Base-by-base conservation (phyloP, 345 rosid species). In the Gossypium sturtianum region DNA sequence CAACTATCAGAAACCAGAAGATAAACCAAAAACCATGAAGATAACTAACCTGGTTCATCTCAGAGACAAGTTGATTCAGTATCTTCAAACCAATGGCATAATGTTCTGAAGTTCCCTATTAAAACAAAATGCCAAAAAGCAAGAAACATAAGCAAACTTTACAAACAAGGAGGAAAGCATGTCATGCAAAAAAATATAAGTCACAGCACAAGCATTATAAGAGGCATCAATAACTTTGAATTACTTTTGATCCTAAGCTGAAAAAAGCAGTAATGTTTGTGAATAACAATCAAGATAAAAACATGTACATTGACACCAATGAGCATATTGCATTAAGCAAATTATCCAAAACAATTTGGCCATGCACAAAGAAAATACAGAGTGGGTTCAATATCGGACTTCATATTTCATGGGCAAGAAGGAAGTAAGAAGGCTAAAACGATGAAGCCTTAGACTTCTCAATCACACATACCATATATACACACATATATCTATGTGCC, bases 21-120 rank as follows among this genome's bases (percentile, higher is more conserved):
- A 64, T 19, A 51, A 71, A 17, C 34, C 49, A 8, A 45, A 29
- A 63, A 47, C 16, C 3, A 61, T 61, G 69, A n/a, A 22, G 56
- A 80, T 64, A 71, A 76, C 86, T 77, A 61, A 93, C 99, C 97
- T 90, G 98, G 84, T 93, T 96, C 95, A 96, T 96, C 90, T 96
- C 99, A 80, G 92, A 89, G 47, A 96, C 98, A 43, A 96, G 93
- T 76, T 96, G 99, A 87, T 93, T 91, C 75, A 96, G 78, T 79
- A 96, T 93, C 91, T 89, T 93, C 89, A 96, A 83, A 57, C 98
- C 99, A 83, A 96, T 91, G 79, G 88, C 86, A 82, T 88, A 93
- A 82, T 93, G 97, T 83, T 86, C 88, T 12, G 97, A 81, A 43
- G 95, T 84, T 75, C 91, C 97, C 99, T 96, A 86, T 57, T 57